Evolutionary conservation across 2,329 filamentous ascomycete genomes (phyloP).

Genomic region (Colletotrichum agaves): DNA sequence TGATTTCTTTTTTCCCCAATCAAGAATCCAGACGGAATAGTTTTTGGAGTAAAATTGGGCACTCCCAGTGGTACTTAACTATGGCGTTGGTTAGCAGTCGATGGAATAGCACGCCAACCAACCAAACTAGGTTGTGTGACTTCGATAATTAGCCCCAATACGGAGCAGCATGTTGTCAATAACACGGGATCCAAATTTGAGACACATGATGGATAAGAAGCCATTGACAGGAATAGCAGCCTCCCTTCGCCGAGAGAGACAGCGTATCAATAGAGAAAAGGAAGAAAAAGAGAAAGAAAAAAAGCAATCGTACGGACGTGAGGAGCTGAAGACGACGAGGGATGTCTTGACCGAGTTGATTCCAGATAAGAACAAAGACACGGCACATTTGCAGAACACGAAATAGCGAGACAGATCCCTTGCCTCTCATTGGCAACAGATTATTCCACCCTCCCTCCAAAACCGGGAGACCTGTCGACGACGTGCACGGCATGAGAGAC

Average conservation of each 20-base stretch:
- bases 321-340: not conserved
- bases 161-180: too few species aligned
- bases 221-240: not conserved
- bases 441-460: too few species aligned
- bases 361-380: not conserved
- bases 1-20: too few species aligned
- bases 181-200: too few species aligned
- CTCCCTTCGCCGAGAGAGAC: not conserved
- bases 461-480: not conserved
- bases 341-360: not conserved
- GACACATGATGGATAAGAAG: not conserved
- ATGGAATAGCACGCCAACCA: too few species aligned
- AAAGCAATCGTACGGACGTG: not conserved
- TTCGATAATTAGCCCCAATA: too few species aligned
- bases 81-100: too few species aligned
- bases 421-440: slow-evolving; percentile 4
- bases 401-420: not conserved
- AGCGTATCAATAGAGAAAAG: not conserved
- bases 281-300: not conserved
- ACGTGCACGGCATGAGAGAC: not conserved
- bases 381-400: not conserved
- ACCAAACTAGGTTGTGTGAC: too few species aligned
- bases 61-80: too few species aligned
- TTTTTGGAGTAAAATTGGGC: too few species aligned
- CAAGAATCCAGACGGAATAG: too few species aligned